Conservation (phyloP, 768 basidiomycete species). For the Xerocomellus chrysenteron region DNA sequence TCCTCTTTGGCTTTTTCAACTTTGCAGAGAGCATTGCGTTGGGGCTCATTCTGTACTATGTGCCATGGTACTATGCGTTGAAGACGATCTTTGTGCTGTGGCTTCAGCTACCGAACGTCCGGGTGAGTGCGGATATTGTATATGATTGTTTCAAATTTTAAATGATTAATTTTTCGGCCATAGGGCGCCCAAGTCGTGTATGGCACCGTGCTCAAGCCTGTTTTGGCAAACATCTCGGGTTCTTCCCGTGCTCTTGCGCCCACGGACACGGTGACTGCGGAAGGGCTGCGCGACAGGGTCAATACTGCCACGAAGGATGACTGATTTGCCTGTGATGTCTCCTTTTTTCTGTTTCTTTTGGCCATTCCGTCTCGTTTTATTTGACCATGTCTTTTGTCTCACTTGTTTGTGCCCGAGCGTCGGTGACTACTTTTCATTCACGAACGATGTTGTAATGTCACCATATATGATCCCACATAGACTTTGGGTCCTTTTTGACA, state of each 20-base stretch:
- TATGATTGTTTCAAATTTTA: not conserved
- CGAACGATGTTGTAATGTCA: conserved; percentile 25
- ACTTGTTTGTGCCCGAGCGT: conserved; percentile 4
- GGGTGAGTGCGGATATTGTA: conserved; percentile 50
- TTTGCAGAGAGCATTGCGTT: conserved; percentile 87
- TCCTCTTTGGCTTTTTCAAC: conserved; percentile 91
- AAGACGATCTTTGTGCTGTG: conserved; percentile 91
- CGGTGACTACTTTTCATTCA: conserved; percentile 12
- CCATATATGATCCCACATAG: conserved; percentile 22
- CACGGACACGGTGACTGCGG: conserved; percentile 51
- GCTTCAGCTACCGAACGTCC: conserved; percentile 84
- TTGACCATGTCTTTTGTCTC: not conserved
- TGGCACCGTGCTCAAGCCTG: conserved; percentile 71
- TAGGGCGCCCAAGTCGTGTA: conserved; percentile 89
- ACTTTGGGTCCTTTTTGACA: conserved; percentile 12
- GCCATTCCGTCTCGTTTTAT: not conserved
- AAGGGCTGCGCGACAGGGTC: conserved; percentile 46
- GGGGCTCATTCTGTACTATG: conserved; percentile 82
- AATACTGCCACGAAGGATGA: conserved; percentile 33
- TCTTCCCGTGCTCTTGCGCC: conserved; percentile 43
- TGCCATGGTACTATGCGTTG: conserved; percentile 93
- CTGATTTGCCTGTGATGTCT: not conserved
- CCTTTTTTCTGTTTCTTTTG: too few species aligned
- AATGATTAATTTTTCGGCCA: conserved; percentile 1
- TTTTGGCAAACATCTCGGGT: conserved; percentile 63